Base-by-base conservation (phyloP, 2,329 filamentous ascomycete genomes). In the Aspergillus floridensis region DNA sequence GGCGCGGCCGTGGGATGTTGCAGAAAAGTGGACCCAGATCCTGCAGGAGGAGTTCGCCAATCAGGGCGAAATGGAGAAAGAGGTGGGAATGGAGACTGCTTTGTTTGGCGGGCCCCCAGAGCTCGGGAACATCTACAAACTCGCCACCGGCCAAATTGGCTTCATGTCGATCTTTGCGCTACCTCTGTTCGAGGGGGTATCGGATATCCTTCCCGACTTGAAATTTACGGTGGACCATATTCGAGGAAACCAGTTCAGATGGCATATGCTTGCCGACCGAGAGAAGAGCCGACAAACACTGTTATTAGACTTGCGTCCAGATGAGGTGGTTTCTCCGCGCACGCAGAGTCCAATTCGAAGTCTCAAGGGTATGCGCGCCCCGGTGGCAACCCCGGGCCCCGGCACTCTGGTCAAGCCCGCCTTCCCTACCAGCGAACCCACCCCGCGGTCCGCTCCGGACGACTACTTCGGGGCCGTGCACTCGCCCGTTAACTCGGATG, bases 101-200 rank as follows among this genome's bases (percentile, higher is more conserved):
- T 83, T 99, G 3, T 92, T 96, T 68, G 88, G 86, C 57, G 86
- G 86, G 1, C 86, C 93, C 1, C 87, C 89, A 3, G 92, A 95
- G 46, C 87, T 91, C 59, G 91, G 93, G 67, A 93, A 97, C 68
- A 82, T 90, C 32, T 81, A 92, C 62, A 93, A 93, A 57, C 82
- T 97, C 56, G 90, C 87, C 63, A 92, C 91, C 66, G 90, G 92
- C 7, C 95, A 99, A 76, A 89, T 97, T 57, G 89, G 91, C 24
- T 99, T 99, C 77, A 97, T 98, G 91, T 95, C 92, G 65, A 85
- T 97, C 68, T 98, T 98, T 74, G 95, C 93, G 16, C 86, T 93
- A 52, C 95, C 95, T 1, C 83, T 99, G 0, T 99, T 99, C 72
- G 87, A 92, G 71, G 91, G 90, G 7, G 88, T 98, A 7, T 87